phyloP scores from a whole-genome alignment of 176 grass and related monocot genomes.

The Canna indica region DNA sequence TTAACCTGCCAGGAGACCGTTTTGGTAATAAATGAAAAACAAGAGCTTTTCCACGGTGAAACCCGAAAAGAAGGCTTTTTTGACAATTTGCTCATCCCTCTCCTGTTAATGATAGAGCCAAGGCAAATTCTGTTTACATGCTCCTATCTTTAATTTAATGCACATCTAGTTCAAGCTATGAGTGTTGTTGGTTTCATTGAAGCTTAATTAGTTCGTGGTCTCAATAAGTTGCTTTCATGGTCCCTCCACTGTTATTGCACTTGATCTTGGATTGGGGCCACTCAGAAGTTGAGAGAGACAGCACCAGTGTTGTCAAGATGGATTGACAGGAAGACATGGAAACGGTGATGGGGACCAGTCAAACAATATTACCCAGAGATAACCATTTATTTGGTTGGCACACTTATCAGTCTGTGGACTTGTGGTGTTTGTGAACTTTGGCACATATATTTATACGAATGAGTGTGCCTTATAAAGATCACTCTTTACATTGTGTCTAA shows the following conservation, averaged over 20 bases:
- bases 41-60: no score
- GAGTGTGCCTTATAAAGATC: not conserved
- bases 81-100: no score
- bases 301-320: not conserved
- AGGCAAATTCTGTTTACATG: no score
- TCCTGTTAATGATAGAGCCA: no score
- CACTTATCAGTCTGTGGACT: not conserved
- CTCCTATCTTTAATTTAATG: no score
- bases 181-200: not conserved
- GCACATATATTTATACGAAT: not conserved
- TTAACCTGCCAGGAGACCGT: no score
- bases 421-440: not conserved
- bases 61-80: no score
- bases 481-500: not conserved
- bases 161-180: not conserved
- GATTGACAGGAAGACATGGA: not conserved
- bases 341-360: not conserved
- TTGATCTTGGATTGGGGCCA: not conserved
- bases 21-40: no score
- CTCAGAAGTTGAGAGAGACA: not conserved
- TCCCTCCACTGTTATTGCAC: not conserved
- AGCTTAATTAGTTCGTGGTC: not conserved
- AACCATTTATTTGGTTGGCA: not conserved
- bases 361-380: not conserved
- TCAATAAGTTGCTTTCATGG: not conserved